Evolutionary conservation across 129 eudicot genomes (phyloP).

Genomic region (Ambrosia artemisiifolia): DNA sequence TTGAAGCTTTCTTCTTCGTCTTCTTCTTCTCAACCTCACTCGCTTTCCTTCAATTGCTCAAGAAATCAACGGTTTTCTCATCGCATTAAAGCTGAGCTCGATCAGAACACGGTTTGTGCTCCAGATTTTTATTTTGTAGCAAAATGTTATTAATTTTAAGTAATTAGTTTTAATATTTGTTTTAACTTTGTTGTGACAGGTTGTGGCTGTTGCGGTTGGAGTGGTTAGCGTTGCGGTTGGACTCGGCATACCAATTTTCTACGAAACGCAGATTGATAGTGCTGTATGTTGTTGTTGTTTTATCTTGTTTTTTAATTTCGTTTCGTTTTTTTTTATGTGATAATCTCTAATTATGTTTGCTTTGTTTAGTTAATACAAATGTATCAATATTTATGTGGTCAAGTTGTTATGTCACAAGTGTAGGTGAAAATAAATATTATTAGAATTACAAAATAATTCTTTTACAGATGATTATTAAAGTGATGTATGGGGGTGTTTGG

Average conservation of each 20-base stretch:
- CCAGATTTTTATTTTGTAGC: neutral
- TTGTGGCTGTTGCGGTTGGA: constrained; percentile 83
- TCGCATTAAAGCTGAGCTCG: constrained; percentile 74
- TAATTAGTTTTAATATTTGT: neutral
- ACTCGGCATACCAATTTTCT: constrained; percentile 83
- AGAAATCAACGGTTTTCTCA: constrained; percentile 48
- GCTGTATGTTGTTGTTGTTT: constrained; percentile 51
- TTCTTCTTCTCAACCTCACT: constrained; percentile 34
- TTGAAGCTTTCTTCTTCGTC: constrained; percentile 36
- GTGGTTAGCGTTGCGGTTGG: constrained; percentile 83
- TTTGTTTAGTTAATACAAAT: neutral
- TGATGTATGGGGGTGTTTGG: neutral
- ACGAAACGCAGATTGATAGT: constrained; percentile 82
- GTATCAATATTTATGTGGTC: neutral
- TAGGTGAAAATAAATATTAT: neutral
- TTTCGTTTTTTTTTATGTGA: too few species aligned
- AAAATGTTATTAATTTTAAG: neutral
- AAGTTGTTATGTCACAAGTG: too few species aligned
- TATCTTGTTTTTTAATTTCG: neutral
- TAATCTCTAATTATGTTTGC: neutral
- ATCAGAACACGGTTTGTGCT: constrained; percentile 62
- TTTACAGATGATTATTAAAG: neutral
- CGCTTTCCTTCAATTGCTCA: constrained; percentile 27
- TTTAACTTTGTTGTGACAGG: constrained; percentile 42
- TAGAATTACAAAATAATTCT: neutral